Base-by-base conservation (phyloP, 1,284 basidiomycete species). In the Amylostereum chailletii region DNA sequence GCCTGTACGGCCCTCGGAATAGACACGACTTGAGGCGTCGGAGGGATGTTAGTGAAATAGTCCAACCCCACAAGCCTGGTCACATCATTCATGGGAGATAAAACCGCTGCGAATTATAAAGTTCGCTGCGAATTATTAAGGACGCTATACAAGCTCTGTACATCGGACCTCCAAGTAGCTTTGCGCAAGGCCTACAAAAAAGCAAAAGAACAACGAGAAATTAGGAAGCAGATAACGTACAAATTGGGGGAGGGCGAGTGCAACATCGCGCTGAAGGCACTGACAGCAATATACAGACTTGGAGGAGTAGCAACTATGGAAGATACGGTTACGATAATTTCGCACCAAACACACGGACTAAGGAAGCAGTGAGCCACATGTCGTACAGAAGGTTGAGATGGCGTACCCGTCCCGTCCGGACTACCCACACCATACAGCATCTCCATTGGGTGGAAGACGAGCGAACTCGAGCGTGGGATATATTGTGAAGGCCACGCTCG, bases 381-480 rank as follows among this genome's bases (percentile, higher is more conserved):
- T 5, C 7, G n/a, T 31, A 30, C 4, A 31, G 6, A 40, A 19
- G 9, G 8, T 37, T 51, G 41, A 30, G n/a, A n/a, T 42, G 46
- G 64, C 80, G 58, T 60, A 86, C 84, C 74, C 51, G 74, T 75
- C 5, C 88, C 86, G 64, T 91, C 88, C 50, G 82, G 75, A 45
- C 77, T 75, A 27, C 87, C 86, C 30, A 83, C 62, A 11, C 79
- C 86, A 58, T 82, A 86, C 50, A 90, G 60, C 88, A 90, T 89
- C 64, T 90, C 86, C 51, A 76, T 74, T 4, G 88, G 87, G 63
- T 90, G 87, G 72, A 90, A 90, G 2, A 71, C 70, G 40, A 90
- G 66, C 19, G 83, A 83, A 48, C 76, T 80, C 38, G 69, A 69
- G 51, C 83, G 71, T 36, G 81, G 78, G 49, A 84, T 81, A 60